These are phyloP conservation scores for Pleurotus pulmonarius DNA, from an alignment of 768 basidiomycete genomes.

Conservation along the genomic window DNA sequence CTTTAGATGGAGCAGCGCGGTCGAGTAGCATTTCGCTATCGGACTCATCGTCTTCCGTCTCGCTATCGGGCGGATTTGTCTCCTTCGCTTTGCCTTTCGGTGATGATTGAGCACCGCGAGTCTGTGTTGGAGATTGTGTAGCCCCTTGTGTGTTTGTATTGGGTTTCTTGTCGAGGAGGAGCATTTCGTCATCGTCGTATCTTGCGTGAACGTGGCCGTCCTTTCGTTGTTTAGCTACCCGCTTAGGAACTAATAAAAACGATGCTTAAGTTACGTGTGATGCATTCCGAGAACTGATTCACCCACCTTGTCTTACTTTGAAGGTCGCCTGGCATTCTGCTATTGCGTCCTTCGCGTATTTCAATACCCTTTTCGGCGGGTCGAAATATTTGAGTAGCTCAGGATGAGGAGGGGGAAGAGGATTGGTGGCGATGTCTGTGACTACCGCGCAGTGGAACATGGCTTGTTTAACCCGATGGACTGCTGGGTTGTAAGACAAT, in stretches of 20 bases:
- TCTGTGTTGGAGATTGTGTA: constrained; percentile 14
- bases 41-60: constrained; percentile 48
- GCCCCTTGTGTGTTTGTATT: constrained; percentile 11
- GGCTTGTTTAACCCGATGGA: constrained; percentile 92
- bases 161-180: constrained; percentile 48
- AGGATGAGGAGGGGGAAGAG: constrained; percentile 82
- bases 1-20: not conserved
- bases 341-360: constrained; percentile 51
- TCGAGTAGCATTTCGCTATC: constrained; percentile 24
- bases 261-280: not conserved
- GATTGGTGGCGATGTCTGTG: constrained; percentile 65
- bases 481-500: constrained; percentile 81
- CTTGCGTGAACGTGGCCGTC: constrained; percentile 58
- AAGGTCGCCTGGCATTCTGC: constrained; percentile 62
- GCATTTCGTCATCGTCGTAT: constrained; percentile 57
- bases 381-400: constrained; percentile 83
- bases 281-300: not conserved
- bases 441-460: constrained; percentile 85
- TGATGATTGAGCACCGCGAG: constrained; percentile 11
- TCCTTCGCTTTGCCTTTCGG: constrained; percentile 26
- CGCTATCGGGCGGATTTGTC: constrained; percentile 36
- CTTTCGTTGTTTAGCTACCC: constrained; percentile 49
- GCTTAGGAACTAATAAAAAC: constrained; percentile 54
- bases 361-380: constrained; percentile 66
- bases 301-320: constrained; percentile 74